A percentile compares a stretch with the other conserved stretches of the same genome.
Evolutionary conservation across 306 rosid genomes (phyloP).

Genomic region (Nissolia schottii): DNA sequence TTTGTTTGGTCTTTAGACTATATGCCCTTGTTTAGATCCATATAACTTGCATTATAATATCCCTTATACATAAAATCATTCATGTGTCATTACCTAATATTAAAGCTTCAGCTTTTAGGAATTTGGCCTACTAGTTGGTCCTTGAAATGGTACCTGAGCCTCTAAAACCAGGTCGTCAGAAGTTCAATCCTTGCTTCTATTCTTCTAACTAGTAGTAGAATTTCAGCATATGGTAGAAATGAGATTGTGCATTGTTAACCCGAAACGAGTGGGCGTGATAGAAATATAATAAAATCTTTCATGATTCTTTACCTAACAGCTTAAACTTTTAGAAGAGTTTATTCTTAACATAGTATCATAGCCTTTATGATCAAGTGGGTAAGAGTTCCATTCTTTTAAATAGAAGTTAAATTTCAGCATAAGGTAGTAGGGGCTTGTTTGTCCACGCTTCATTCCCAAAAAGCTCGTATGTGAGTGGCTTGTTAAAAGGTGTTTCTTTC

Average conservation of each 20-base stretch:
- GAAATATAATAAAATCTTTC: not conserved
- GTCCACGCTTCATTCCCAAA: not conserved
- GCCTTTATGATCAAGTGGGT: not conserved
- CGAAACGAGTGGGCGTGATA: not conserved
- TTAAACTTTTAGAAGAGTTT: not conserved
- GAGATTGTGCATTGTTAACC: not conserved
- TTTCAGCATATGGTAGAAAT: not conserved
- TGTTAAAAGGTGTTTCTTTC: not conserved
- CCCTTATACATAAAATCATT: not conserved
- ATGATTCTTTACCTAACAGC: not conserved
- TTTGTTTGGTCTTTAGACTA: not conserved
- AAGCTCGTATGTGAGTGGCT: not conserved
- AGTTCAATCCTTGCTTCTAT: not conserved
- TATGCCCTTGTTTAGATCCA: not conserved
- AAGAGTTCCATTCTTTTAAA: not conserved
- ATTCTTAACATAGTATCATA: not conserved
- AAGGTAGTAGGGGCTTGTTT: not conserved
- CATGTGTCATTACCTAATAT: not conserved
- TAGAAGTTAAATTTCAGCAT: not conserved
- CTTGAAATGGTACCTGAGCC: not conserved
- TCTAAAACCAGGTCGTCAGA: not conserved
- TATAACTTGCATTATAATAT: not conserved
- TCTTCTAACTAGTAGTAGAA: not conserved
- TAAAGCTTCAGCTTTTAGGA: not conserved
- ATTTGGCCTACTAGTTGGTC: not conserved